Base-by-base conservation (phyloP, 2,329 filamentous ascomycete genomes). In the Geosmithia morbida region DNA sequence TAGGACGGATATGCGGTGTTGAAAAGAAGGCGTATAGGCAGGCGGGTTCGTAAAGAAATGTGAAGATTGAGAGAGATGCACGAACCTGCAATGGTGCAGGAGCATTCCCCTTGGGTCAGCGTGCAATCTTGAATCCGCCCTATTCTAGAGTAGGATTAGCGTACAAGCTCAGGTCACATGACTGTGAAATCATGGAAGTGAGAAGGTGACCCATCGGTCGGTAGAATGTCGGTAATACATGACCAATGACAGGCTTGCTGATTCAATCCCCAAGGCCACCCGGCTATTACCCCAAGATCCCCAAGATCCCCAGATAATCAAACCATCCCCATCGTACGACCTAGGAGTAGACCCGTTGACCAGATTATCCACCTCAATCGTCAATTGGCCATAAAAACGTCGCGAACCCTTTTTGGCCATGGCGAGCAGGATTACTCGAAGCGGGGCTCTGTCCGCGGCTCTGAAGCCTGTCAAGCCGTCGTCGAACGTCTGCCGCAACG, bases 351-450 rank as follows among this genome's bases (percentile, higher is more conserved):
- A 16, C 41, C 11, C 18, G 41, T 20, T 19, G 10, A 19, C 41
- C 41, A 43, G 4, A 26, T 20, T 3, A 13, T 37, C 10, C 46
- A 52, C 19, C 18, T 14, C 22, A 47, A 52, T 55, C 55, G 60
- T 56, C 70, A 69, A 75, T 73, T 70, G 69, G 66, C 62, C 63
- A 59, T 57, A 58, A 54, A 47, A 50, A 54, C 49, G 61, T 37
- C 33, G 13, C 10, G 3, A 11, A 7, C 33, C 4, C 8, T 26
- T 26, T 37, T 16, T 37, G 59, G 69, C 60, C 63, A 81, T 81
- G 78, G 77, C 77, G 64, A 76, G 71, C 66, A 76, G 71, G 62
- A 61, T 79, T 58, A 71, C 70, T 58, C 71, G 75, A 61, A 72
- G 68, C 63, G 69, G 75, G 61, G 70, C 69, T 51, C 60, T 81